Percentiles rank a stretch among this genome's conserved stretches.
Evolutionary conservation across 2,329 filamentous ascomycete genomes (phyloP).

Genomic region (Exophiala alcalophila): DNA sequence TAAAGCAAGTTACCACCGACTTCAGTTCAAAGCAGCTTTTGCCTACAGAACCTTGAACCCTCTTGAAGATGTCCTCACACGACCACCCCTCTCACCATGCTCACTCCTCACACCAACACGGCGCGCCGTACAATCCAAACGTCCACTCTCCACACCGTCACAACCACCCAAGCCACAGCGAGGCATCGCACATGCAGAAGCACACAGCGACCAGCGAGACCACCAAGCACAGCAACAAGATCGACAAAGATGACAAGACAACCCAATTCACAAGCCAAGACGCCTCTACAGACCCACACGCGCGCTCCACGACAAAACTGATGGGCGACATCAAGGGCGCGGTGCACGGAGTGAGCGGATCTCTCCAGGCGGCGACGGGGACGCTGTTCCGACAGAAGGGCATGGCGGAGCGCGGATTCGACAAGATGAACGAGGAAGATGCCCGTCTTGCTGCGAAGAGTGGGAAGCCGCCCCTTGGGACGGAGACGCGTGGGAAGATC

Average conservation of each 20-base stretch:
- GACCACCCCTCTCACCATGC: slow-evolving; percentile 1
- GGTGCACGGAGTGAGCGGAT: slow-evolving; percentile 21
- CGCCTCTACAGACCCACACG: slow-evolving; percentile 13
- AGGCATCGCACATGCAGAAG: not conserved
- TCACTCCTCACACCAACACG: slow-evolving; percentile 9
- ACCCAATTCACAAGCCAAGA: slow-evolving; percentile 27
- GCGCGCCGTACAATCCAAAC: not conserved
- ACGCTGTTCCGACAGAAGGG: slow-evolving; percentile 22
- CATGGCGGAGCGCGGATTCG: slow-evolving; percentile 26
- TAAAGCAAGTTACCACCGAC: no score
- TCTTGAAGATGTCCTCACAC: slow-evolving; percentile 4
- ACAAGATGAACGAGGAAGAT: slow-evolving; percentile 29
- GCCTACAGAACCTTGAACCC: no score
- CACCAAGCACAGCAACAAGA: slow-evolving; percentile 5
- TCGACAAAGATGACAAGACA: slow-evolving; percentile 17
- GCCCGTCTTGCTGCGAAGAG: slow-evolving; percentile 24
- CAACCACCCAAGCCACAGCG: slow-evolving; percentile 4
- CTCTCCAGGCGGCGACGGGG: slow-evolving; percentile 24
- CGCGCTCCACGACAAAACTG: slow-evolving; percentile 18
- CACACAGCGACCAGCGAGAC: not conserved
- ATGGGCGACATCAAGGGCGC: slow-evolving; percentile 26
- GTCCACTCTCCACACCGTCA: slow-evolving; percentile 2
- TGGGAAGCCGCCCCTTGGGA: slow-evolving; percentile 25
- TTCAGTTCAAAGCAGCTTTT: no score
- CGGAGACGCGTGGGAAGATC: slow-evolving; percentile 12